phyloP scores from a whole-genome alignment of 192 early-diverging fungal species.

The Diversispora epigaea region DNA sequence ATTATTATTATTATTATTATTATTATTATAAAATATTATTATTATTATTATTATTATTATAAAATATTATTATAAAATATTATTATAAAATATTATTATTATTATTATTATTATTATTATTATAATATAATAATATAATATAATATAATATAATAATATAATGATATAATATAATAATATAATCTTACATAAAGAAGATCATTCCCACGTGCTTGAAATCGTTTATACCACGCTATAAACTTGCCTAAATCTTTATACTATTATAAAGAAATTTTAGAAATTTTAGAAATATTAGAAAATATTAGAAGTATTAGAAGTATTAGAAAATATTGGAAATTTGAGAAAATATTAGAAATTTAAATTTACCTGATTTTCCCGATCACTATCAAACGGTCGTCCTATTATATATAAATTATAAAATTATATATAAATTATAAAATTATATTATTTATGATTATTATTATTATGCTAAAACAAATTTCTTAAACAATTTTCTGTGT shows the following conservation, averaged over 20 bases:
- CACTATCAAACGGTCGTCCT: conserved; percentile 26
- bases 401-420: too few species aligned
- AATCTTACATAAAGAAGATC: conserved; percentile 26
- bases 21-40: neutral
- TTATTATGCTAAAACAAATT: neutral
- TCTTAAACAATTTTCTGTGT: neutral
- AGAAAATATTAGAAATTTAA: neutral
- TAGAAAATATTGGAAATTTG: neutral
- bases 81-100: too few species aligned
- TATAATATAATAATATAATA: too few species aligned
- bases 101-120: too few species aligned
- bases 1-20: neutral
- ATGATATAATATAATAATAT: neutral
- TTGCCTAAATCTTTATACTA: conserved; percentile 26
- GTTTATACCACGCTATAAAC: conserved; percentile 20
- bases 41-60: neutral
- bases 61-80: too few species aligned
- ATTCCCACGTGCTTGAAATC: conserved; percentile 9
- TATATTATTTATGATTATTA: too few species aligned
- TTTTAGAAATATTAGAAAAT: neutral
- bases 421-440: too few species aligned
- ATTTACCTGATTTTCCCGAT: conserved; percentile 28
- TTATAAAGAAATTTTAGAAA: too few species aligned
- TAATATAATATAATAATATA: too few species aligned
- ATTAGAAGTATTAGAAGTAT: neutral